A percentile compares a stretch with the other conserved stretches of the same genome.
Conservation (phyloP, 192 early-diverging fungal species). For the Mycoemilia scoparia region DNA sequence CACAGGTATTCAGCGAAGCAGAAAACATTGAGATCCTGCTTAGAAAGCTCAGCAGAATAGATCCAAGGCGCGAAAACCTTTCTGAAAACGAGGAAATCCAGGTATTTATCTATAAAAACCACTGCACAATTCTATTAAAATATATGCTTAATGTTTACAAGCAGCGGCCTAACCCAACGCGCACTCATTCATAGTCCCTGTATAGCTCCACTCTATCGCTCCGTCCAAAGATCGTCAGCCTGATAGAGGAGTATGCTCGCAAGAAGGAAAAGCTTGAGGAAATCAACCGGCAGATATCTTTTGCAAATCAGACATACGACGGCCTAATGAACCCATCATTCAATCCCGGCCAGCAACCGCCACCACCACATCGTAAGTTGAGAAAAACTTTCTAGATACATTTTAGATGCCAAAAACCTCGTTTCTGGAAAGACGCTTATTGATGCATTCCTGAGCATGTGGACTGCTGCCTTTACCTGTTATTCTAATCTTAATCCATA, state of each 20-base stretch:
- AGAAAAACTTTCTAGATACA: too few species aligned
- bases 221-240: constrained; percentile 66
- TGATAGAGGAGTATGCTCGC: constrained; percentile 63
- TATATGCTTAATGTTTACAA: neutral
- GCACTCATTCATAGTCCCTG: too few species aligned
- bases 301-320: constrained; percentile 19
- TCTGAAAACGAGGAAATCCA: constrained; percentile 80
- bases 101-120: too few species aligned
- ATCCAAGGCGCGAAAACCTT: constrained; percentile 65
- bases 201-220: constrained; percentile 68
- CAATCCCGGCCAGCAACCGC: too few species aligned
- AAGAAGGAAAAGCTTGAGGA: constrained; percentile 50
- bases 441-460: too few species aligned
- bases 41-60: constrained; percentile 49
- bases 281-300: constrained; percentile 15
- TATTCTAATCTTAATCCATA: neutral
- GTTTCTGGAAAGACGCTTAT: too few species aligned
- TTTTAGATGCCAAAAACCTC: too few species aligned
- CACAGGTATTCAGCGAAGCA: constrained; percentile 46
- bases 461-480: too few species aligned
- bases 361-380: too few species aligned
- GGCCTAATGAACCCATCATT: constrained; percentile 25
- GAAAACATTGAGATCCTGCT: constrained; percentile 62
- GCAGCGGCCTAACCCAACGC: too few species aligned
- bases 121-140: neutral